phyloP scores from a whole-genome alignment of 2,329 filamentous ascomycete species.

The Alternaria sp. region DNA sequence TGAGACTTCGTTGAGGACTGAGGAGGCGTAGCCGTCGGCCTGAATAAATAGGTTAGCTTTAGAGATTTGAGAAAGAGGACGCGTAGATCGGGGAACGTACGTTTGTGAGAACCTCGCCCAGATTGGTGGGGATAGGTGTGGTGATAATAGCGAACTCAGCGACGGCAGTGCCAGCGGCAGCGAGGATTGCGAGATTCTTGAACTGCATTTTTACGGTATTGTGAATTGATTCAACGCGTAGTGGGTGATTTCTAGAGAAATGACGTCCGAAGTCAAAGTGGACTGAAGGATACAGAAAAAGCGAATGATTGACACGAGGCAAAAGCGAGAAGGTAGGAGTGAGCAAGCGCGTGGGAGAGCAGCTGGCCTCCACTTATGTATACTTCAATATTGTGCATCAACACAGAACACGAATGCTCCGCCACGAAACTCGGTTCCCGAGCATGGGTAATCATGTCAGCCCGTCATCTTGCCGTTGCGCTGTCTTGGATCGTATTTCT shows the following conservation, averaged over 20 bases:
- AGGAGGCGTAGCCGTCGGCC: conserved; percentile 26
- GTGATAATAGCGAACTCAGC: conserved; percentile 37
- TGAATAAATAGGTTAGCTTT: conserved; percentile 1
- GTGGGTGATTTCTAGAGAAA: conserved; percentile 2
- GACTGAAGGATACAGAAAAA: neutral
- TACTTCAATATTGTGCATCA: conserved; percentile 1
- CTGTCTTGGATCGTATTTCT: neutral
- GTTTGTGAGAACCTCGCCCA: conserved; percentile 24
- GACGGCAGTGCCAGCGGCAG: conserved; percentile 27
- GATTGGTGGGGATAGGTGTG: conserved; percentile 22
- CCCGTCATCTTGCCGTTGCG: neutral
- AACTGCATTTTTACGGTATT: conserved; percentile 24
- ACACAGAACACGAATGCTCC: conserved; percentile 3
- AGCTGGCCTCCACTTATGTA: conserved; percentile 1
- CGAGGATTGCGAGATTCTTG: conserved; percentile 28
- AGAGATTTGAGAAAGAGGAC: neutral
- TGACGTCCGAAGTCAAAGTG: neutral
- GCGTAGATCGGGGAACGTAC: conserved; percentile 14
- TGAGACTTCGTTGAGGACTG: conserved; percentile 22
- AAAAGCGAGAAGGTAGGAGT: neutral
- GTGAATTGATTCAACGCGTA: neutral
- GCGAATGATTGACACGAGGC: neutral
- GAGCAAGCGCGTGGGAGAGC: neutral
- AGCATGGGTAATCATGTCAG: conserved; percentile 4
- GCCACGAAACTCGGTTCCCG: conserved; percentile 6